Evolutionary conservation across 2,329 filamentous ascomycete genomes (phyloP), one percentile per base, ranked within the genome.

Genomic region (Arthrocladium fulminans): DNA sequence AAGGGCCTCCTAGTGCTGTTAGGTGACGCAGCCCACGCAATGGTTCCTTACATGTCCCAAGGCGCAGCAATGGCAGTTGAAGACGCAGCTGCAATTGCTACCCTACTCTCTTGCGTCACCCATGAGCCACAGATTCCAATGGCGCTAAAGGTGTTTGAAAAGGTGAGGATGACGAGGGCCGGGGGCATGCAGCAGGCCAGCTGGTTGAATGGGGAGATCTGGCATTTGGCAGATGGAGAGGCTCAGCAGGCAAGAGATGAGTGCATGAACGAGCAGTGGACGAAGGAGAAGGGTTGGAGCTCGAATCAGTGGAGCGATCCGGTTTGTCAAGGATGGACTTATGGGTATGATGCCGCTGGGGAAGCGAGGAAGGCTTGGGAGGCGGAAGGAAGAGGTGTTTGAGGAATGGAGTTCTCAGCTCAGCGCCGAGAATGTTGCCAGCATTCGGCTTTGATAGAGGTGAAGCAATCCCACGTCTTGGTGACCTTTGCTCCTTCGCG

Each of bases 221-320:
- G 71, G 71, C 72, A 75, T 56, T 70, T 73, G 35, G 48, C 62
- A 0, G 70, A 73, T 50, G 70, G 71, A 0, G 64, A 67, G 0
- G 51, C 63, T 35, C 71, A 73, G 55, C 40, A 60, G 49, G 69
- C 70, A 0, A 57, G 71, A 22, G 71, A 73, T 51, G 60, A 49
- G 5, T 68, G 64, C 0, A 72, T 71, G 67, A 25, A 49, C 1
- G 58, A 66, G 0, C 3, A 13, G 17, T 30, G 20, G 17, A 71
- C 74, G 49, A 65, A 68, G 0, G 57, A 66, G 38, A 37, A 53
- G 1, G 27, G 15, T 3, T 59, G 61, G 32, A 74, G 71, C 39
- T 60, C 70, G 0, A 74, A 74, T 46, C 70, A 73, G 57, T 74
- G 70, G 70, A 71, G 65, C 43, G 71, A 74, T 56, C 70, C 69